These are phyloP conservation scores for Podospora anserina DNA, from an alignment of 495 filamentous ascomycete genomes.

Conservation along the genomic window DNA sequence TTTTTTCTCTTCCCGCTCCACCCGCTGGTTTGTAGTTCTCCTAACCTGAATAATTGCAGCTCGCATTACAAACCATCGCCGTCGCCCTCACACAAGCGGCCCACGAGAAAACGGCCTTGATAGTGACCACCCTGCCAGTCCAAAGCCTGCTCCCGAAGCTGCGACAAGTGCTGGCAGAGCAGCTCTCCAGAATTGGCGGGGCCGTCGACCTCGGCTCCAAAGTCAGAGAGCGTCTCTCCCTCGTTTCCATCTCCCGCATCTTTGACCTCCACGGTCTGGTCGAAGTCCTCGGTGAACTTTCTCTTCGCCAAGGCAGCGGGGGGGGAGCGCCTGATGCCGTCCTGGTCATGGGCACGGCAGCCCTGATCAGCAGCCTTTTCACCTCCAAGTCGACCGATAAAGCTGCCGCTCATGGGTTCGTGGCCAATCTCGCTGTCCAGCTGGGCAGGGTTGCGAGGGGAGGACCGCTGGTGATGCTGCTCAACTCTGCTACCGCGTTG, in stretches of 20 bases:
- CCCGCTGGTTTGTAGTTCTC: background rate
- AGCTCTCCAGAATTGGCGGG: slow-evolving; percentile 9
- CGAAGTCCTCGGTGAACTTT: slow-evolving; percentile 53
- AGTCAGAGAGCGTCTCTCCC: slow-evolving; percentile 40
- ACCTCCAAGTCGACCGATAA: slow-evolving; percentile 10
- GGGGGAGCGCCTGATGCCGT: slow-evolving; percentile 34
- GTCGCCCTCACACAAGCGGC: background rate
- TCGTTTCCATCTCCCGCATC: slow-evolving; percentile 53
- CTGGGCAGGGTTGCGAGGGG: background rate
- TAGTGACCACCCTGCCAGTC: slow-evolving; percentile 39
- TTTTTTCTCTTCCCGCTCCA: background rate
- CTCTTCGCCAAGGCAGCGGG: background rate
- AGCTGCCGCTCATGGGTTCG: background rate
- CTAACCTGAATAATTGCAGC: slow-evolving; percentile 24
- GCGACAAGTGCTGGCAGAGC: slow-evolving; percentile 29
- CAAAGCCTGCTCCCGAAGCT: slow-evolving; percentile 35
- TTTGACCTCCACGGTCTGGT: slow-evolving; percentile 58
- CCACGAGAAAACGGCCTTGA: slow-evolving; percentile 19
- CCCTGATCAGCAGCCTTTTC: slow-evolving; percentile 44
- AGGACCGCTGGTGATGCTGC: slow-evolving; percentile 39
- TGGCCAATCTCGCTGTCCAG: background rate
- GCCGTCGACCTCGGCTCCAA: slow-evolving; percentile 1
- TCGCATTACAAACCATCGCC: slow-evolving; percentile 37
- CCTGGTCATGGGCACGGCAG: slow-evolving; percentile 41
- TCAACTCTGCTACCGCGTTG: slow-evolving; percentile 39